phyloP scores from a whole-genome alignment of 805 yeast species.

The Pichia nakasei region DNA sequence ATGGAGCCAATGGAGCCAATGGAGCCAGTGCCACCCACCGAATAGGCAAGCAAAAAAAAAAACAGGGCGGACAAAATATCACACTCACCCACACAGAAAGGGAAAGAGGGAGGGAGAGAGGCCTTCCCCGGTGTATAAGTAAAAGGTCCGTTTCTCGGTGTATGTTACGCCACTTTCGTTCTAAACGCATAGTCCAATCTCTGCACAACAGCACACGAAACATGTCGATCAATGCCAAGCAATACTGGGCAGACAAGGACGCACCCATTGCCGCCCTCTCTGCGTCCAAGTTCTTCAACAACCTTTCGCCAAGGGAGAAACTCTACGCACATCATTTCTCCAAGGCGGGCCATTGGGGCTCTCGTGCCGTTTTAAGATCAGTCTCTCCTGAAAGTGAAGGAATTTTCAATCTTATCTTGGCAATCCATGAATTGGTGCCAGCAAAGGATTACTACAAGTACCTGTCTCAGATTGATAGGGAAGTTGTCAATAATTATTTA shows the following conservation, averaged over 20 bases:
- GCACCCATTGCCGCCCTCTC: constrained; percentile 68
- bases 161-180: too few species aligned
- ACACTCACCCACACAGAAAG: too few species aligned
- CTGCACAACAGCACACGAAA: too few species aligned
- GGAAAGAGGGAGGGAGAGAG: too few species aligned
- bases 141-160: too few species aligned
- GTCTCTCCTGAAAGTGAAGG: constrained; percentile 76
- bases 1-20: too few species aligned
- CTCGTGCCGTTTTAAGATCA: constrained; percentile 69
- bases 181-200: too few species aligned
- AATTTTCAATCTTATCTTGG: constrained; percentile 61
- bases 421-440: constrained; percentile 40
- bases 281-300: constrained; percentile 62
- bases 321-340: constrained; percentile 78
- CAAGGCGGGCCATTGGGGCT: constrained; percentile 77
- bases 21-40: too few species aligned
- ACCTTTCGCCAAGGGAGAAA: constrained; percentile 49
- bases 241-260: constrained; percentile 43
- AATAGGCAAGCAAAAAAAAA: too few species aligned
- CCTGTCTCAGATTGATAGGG: constrained; percentile 20
- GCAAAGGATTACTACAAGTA: constrained; percentile 39
- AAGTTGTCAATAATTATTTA: constrained; percentile 39
- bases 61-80: too few species aligned
- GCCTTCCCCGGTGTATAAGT: too few species aligned
- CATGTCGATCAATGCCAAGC: constrained; percentile 10